These are phyloP conservation scores for Taphrina wiesneri DNA, from an alignment of 1,139 yeast genomes.

Conservation along the genomic window DNA sequence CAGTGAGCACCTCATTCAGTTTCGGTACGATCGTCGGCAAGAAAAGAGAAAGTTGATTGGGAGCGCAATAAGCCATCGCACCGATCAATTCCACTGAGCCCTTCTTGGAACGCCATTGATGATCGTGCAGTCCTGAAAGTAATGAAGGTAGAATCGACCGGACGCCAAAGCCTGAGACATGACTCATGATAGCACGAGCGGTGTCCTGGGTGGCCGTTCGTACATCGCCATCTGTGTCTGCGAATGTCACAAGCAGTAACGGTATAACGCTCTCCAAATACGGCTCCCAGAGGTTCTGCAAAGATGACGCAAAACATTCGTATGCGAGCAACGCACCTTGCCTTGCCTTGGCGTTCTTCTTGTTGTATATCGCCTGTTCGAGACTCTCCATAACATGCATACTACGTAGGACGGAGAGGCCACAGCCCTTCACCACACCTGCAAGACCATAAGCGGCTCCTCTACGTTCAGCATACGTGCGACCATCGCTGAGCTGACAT, in stretches of 20 bases:
- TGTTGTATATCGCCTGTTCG: conserved; percentile 86
- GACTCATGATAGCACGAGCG: conserved; percentile 82
- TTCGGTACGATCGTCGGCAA: conserved; percentile 90
- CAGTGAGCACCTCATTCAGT: conserved; percentile 91
- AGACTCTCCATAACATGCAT: conserved; percentile 74
- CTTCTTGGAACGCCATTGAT: conserved; percentile 94
- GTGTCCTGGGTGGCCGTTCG: conserved; percentile 87
- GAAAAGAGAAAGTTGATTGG: conserved; percentile 86
- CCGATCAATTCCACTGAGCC: conserved; percentile 96
- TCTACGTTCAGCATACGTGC: conserved; percentile 61
- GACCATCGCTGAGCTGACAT: conserved; percentile 58
- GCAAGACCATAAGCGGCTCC: conserved; percentile 98
- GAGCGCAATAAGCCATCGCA: conserved; percentile 96
- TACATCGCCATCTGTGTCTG: conserved; percentile 82
- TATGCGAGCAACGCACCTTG: conserved; percentile 88
- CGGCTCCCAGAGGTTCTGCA: conserved; percentile 84
- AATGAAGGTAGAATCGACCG: conserved; percentile 89
- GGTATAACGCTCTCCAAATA: conserved; percentile 89
- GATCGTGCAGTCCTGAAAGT: conserved; percentile 77
- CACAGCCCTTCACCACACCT: conserved; percentile 87
- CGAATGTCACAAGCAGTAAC: conserved; percentile 71
- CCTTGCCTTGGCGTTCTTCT: conserved; percentile 69
- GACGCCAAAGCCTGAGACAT: conserved; percentile 89
- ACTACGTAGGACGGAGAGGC: conserved; percentile 72
- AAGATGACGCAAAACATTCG: conserved; percentile 74